These are phyloP conservation scores for Plasmopara viticola DNA, from an alignment of 352 stramenopile species.

Conservation along the genomic window DNA sequence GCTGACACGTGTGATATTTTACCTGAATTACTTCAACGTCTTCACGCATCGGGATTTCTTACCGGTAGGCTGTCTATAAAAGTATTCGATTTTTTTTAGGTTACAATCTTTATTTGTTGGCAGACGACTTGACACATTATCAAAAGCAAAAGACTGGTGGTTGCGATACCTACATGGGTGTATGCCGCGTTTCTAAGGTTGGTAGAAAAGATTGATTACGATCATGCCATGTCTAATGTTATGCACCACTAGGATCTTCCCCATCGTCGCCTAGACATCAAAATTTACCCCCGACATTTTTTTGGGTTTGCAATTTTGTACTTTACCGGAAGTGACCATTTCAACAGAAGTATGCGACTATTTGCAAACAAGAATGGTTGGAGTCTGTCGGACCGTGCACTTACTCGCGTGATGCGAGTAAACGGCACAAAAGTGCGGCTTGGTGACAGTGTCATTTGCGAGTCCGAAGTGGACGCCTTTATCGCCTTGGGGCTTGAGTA, in stretches of 20 bases:
- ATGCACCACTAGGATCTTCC: conserved; percentile 26
- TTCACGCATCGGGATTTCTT: conserved; percentile 61
- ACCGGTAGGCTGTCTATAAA: conserved; percentile 27
- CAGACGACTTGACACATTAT: conserved; percentile 65
- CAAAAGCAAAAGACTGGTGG: conserved; percentile 45
- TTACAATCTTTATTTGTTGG: neutral
- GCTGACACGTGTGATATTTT: conserved; percentile 62
- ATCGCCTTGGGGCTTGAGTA: conserved; percentile 80
- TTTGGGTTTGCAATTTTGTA: conserved; percentile 86
- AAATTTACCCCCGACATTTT: conserved; percentile 73
- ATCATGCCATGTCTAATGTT: conserved; percentile 3
- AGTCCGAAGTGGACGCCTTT: conserved; percentile 80
- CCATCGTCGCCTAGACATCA: conserved; percentile 78
- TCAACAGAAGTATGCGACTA: conserved; percentile 83
- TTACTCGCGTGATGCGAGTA: conserved; percentile 54
- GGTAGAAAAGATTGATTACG: neutral
- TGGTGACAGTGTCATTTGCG: conserved; percentile 67
- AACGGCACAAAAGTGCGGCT: conserved; percentile 57
- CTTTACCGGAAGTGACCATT: conserved; percentile 89
- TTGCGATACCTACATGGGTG: conserved; percentile 85
- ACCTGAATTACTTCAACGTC: conserved; percentile 51
- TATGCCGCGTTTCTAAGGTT: conserved; percentile 61
- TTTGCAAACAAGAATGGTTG: conserved; percentile 78
- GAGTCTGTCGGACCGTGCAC: conserved; percentile 58
- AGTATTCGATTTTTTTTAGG: neutral